phyloP scores from a whole-genome alignment of 345 rosid genomes.

The Angophora floribunda region DNA sequence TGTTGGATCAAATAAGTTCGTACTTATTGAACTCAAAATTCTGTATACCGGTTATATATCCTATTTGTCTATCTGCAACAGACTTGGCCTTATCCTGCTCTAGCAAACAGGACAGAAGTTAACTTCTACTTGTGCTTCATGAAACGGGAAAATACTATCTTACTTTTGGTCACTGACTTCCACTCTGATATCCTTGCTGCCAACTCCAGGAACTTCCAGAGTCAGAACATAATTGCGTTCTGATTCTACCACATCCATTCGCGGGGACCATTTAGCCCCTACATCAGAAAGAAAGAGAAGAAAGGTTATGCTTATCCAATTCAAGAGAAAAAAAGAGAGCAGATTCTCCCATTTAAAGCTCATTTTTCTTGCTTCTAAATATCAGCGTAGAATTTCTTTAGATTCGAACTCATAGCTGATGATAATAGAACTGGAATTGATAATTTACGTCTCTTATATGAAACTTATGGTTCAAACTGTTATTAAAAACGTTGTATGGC shows the following conservation, averaged over 20 bases:
- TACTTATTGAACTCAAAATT: background rate
- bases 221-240: slow-evolving; percentile 36
- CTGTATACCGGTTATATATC: background rate
- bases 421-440: background rate
- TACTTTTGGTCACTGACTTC: slow-evolving; percentile 56
- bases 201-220: slow-evolving; percentile 67
- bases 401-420: background rate
- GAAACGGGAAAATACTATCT: background rate
- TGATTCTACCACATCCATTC: slow-evolving; percentile 52
- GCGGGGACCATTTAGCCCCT: slow-evolving; percentile 60
- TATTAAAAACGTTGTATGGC: background rate
- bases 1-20: slow-evolving; percentile 4
- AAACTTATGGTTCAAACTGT: background rate
- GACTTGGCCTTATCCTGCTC: background rate
- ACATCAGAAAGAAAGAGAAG: background rate
- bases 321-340: background rate
- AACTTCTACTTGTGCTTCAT: background rate
- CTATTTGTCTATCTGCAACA: background rate
- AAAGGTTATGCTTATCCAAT: background rate
- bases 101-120: background rate
- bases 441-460: background rate
- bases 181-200: slow-evolving; percentile 57
- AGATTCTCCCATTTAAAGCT: background rate
- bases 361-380: background rate
- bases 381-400: background rate